A percentile compares a stretch with the other conserved stretches of the same genome.
These are phyloP conservation scores for Phlegmacium glaucopus DNA, from an alignment of 768 basidiomycete species.

Conservation along the genomic window DNA sequence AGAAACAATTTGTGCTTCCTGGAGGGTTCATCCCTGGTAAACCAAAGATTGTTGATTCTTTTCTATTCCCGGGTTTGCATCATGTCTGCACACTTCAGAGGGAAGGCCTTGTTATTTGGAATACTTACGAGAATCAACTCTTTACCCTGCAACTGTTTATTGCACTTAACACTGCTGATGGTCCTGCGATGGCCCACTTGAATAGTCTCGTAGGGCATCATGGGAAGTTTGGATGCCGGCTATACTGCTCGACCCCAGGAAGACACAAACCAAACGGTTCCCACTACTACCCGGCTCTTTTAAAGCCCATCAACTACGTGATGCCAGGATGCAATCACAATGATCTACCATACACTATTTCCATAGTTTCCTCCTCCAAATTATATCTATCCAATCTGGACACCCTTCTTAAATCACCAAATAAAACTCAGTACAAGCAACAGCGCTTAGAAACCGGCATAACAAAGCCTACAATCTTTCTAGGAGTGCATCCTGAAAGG, in stretches of 20 bases:
- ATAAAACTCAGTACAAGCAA: slow-evolving; percentile 10
- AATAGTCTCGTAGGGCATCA: slow-evolving; percentile 34
- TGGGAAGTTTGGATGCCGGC: slow-evolving; percentile 31
- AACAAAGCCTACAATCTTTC: slow-evolving; percentile 19
- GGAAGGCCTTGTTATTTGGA: slow-evolving; percentile 29
- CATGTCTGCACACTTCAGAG: slow-evolving; percentile 29
- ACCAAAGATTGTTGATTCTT: slow-evolving; percentile 30
- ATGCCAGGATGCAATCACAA: slow-evolving; percentile 18
- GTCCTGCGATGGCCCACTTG: slow-evolving; percentile 26
- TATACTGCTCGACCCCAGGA: slow-evolving; percentile 28
- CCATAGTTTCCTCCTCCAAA: neutral
- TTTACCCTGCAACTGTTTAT: slow-evolving; percentile 18
- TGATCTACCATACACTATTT: slow-evolving; percentile 12
- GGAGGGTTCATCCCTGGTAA: slow-evolving; percentile 24
- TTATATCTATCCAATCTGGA: slow-evolving; percentile 11
- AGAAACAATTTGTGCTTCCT: slow-evolving; percentile 20
- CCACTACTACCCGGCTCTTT: slow-evolving; percentile 33
- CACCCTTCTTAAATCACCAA: slow-evolving; percentile 12
- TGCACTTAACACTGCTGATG: slow-evolving; percentile 29
- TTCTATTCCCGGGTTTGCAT: slow-evolving; percentile 29
- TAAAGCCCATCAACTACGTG: slow-evolving; percentile 19
- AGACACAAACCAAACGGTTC: slow-evolving; percentile 22
- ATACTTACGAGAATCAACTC: slow-evolving; percentile 13
- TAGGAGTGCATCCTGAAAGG: slow-evolving; percentile 1
- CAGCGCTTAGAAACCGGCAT: slow-evolving; percentile 27